Evolutionary conservation across 768 basidiomycete genomes (phyloP).

Genomic region (Serendipita vermifera): DNA sequence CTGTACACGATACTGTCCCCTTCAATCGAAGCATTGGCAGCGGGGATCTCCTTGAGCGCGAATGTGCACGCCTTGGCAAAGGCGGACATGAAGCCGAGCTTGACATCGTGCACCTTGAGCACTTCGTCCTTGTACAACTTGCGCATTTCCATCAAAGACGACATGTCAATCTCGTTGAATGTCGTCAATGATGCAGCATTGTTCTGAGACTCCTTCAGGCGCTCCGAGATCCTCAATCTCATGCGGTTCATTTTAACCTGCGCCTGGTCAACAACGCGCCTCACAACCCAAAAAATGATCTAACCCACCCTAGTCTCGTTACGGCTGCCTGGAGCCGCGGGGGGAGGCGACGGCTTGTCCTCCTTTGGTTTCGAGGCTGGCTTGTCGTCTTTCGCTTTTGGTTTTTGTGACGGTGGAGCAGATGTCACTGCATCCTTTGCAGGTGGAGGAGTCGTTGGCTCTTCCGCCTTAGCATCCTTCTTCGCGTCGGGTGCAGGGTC

Average conservation of each 20-base stretch:
- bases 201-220: conserved; percentile 96
- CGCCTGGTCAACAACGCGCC: neutral
- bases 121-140: conserved; percentile 86
- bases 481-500: conserved; percentile 15
- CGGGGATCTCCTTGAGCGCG: conserved; percentile 82
- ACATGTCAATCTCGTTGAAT: conserved; percentile 99
- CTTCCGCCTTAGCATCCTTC: too few relatives aligned
- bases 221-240: conserved; percentile 93
- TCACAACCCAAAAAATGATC: neutral
- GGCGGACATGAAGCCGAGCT: conserved; percentile 96
- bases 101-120: conserved; percentile 84
- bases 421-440: conserved; percentile 21
- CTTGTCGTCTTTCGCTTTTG: conserved; percentile 23
- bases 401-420: conserved; percentile 20
- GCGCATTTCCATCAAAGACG: conserved; percentile 83
- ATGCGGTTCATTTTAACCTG: conserved; percentile 98
- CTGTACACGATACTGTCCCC: conserved; percentile 87
- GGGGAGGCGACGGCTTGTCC: conserved; percentile 24
- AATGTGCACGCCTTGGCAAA: conserved; percentile 80
- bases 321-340: conserved; percentile 39
- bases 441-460: neutral
- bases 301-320: conserved; percentile 69
- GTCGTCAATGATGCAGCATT: conserved; percentile 92
- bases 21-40: conserved; percentile 89
- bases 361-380: conserved; percentile 22